A percentile compares a stretch with the other conserved stretches of the same genome.
Conservation (phyloP, 148 eudicot species). For the Tetragonia tetragonoides region DNA sequence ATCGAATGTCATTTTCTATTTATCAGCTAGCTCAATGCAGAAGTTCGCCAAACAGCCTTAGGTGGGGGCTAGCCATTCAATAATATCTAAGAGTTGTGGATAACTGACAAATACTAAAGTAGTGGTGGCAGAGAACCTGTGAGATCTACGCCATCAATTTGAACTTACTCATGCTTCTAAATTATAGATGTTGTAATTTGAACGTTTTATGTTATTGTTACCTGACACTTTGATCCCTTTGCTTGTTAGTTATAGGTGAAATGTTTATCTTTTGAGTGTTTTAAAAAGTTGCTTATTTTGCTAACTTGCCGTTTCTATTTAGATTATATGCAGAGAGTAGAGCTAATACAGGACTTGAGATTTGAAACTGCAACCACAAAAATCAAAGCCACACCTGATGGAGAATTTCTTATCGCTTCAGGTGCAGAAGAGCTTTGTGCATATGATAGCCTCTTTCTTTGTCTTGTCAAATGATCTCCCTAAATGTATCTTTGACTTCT, state of each 20-base stretch:
- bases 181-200: no score
- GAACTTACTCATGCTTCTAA: no score
- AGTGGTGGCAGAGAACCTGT: no score
- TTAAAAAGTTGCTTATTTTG: constrained; percentile 7
- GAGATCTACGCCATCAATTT: no score
- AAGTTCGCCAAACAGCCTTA: no score
- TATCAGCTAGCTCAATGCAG: no score
- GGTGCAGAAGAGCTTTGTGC: constrained; percentile 36
- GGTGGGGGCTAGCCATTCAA: no score
- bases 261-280: neutral
- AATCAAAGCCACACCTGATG: constrained; percentile 94
- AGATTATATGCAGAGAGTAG: constrained; percentile 82
- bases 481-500: neutral
- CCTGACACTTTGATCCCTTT: neutral
- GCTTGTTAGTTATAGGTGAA: neutral
- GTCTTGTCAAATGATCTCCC: neutral
- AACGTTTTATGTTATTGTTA: no score
- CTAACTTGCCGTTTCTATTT: constrained; percentile 8
- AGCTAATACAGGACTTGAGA: constrained; percentile 76
- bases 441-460: neutral
- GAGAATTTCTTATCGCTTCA: constrained; percentile 90
- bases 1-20: no score
- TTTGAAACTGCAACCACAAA: constrained; percentile 85
- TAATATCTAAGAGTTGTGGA: no score
- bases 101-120: no score